Base-by-base conservation (phyloP, 75 land plant genomes). In the Ceratopteris richardii region DNA sequence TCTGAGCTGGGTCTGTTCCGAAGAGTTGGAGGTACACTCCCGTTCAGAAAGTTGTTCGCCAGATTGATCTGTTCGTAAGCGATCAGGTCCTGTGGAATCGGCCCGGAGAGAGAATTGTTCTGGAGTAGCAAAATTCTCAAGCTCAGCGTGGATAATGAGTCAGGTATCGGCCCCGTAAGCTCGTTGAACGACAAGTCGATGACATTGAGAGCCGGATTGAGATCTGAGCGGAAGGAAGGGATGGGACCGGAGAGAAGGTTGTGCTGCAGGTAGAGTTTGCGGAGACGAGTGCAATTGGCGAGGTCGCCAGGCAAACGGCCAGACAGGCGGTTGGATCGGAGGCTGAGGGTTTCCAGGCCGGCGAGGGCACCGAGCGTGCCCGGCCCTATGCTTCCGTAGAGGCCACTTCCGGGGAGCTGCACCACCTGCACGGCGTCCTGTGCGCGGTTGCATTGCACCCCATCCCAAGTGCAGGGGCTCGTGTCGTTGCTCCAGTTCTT, bases 31-130 rank as follows among this genome's bases (percentile, higher is more conserved):
- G 97, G 97, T 12, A 92, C 67, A 0, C 80, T 60, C 25, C 94
- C 97, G 53, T 71, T 80, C 4, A 92, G 74, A 18, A 76, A 46
- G 75, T 92, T 92, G 71, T 85, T 48, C 64, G 90, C 79, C 30
- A 92, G 60, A 58, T 71, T 85, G 54, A 92, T 48, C 46, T 50
- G 37, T 63, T 19, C 80, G 31, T 88, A 70, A 5, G 64, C 56
- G 17, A 19, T 21, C 22, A 46, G 14, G 3, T 79, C 44, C 29
- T 76, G 60, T 24, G 86, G 84, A 50, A 90, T 69, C 40, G 66
- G 29, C 24, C 96, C 96, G n/a, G 81, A 65, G 19, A 90, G 80
- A 30, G 76, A 71, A 59, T 90, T 90, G 65, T 82, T 79, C 39
- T 80, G 29, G n/a, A n/a, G n/a, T n/a, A n/a, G n/a, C n/a, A n/a